Evolutionary conservation across 2,329 filamentous ascomycete species (phyloP), one percentile per base, ranked within the genome.

Genomic region (Verticillium nonalfalfae): DNA sequence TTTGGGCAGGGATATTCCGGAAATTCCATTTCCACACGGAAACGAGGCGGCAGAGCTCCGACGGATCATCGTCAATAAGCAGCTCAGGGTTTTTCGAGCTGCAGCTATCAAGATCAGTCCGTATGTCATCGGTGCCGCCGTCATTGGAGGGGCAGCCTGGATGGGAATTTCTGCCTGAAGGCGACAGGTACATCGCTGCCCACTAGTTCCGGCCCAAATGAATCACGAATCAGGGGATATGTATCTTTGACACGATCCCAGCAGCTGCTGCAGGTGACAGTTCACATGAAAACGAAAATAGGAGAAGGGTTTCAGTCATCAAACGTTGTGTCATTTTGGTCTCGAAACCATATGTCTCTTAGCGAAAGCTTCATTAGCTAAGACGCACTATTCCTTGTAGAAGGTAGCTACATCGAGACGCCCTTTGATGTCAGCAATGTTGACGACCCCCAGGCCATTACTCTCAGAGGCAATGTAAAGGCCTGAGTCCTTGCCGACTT

Each of bases 1-100:
- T 58, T 58, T 79, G 52, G 73, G 69, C 0, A 74, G 72, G 36
- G 66, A 71, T 7, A 66, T 74, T 2, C 75, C 76, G 1, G 61
- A 69, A 15, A 63, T 67, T 40, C 63, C 70, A 1, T 78, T 79
- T 65, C 72, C 74, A 1, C 63, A 66, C 21, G 59, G 66, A 6
- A 76, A 77, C 62, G 71, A 76, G 59, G 63, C 66, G 7, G 66
- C 65, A 1, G 66, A 64, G 36, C 6, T 58, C 36, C 14, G 34
- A 38, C 33, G 21, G 56, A 58, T 36, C 3, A 58, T 58, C 13
- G 18, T 38, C n/a, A 13, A 45, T 11, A 45, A 40, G 18, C 56
- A 58, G 36, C 34, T 58, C 11, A n/a, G 56, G 13, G 45, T 38
- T 13, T 38, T 40, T 6, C 35, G 36, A 4, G 26, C n/a, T 10